A percentile compares a stretch with the other conserved stretches of the same genome.
These are phyloP conservation scores for Chlamydomonas reinhardtii DNA, from an alignment of 163 green algal genomes.

Conservation along the genomic window DNA sequence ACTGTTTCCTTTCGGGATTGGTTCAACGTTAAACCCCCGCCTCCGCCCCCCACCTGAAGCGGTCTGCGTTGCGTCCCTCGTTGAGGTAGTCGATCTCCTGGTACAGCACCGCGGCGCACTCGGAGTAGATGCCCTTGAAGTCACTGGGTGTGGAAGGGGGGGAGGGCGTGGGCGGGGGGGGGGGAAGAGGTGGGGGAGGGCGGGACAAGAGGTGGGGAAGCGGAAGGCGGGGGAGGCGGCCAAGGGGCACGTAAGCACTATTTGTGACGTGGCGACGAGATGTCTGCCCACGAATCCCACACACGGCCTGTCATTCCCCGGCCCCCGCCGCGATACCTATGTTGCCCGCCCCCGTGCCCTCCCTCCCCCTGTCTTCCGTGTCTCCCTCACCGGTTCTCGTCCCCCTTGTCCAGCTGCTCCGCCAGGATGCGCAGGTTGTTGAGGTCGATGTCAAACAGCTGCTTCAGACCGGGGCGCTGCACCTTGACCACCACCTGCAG, in stretches of 20 bases:
- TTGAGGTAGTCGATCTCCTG: slow-evolving; percentile 97
- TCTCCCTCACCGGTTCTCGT: slow-evolving; percentile 50
- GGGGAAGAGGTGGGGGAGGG: neutral
- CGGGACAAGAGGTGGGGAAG: neutral
- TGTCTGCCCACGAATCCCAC: too few species aligned
- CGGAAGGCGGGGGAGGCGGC: too few species aligned
- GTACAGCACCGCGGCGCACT: slow-evolving; percentile 95
- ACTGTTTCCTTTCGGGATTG: too few species aligned
- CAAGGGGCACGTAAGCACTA: too few species aligned
- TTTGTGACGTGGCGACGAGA: too few species aligned
- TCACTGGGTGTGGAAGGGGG: slow-evolving; percentile 51
- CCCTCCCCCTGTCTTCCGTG: too few species aligned
- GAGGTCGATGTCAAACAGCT: slow-evolving; percentile 97
- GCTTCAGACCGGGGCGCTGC: slow-evolving; percentile 93
- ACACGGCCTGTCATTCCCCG: too few species aligned
- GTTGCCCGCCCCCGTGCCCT: neutral
- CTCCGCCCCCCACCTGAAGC: slow-evolving; percentile 66
- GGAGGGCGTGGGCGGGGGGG: too few species aligned
- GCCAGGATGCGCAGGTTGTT: slow-evolving; percentile 95
- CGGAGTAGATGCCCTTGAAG: slow-evolving; percentile 95
- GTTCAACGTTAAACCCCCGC: too few species aligned
- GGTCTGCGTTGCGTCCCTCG: slow-evolving; percentile 92
- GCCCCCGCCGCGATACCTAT: too few species aligned
- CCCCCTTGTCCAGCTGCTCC: slow-evolving; percentile 70
- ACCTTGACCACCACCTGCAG: slow-evolving; percentile 90